phyloP scores from a whole-genome alignment of 2,329 filamentous ascomycete species.

The Penicillium rolfsii region DNA sequence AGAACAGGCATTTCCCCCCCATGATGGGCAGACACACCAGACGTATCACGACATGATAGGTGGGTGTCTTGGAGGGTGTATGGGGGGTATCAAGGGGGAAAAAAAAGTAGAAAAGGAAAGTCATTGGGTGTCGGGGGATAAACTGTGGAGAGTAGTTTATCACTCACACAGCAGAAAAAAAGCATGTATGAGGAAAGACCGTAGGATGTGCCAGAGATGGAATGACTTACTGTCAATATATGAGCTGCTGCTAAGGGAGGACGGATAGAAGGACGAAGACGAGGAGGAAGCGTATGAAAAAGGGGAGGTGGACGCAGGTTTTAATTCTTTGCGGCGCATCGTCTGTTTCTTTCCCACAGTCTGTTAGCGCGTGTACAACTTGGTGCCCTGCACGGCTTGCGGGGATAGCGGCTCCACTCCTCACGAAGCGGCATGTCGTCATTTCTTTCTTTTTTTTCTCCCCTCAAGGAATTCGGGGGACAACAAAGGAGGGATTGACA shows the following conservation, averaged over 20 bases:
- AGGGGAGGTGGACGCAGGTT: slow-evolving; percentile 25
- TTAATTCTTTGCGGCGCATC: slow-evolving; percentile 18
- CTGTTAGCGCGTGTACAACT: not conserved
- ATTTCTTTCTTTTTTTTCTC: not conserved
- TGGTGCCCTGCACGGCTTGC: not conserved
- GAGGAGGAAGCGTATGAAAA: slow-evolving; percentile 29
- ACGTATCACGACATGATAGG: not conserved
- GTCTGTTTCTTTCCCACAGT: not conserved
- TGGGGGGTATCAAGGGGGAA: not conserved
- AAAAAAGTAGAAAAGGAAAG: slow-evolving; percentile 1
- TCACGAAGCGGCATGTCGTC: slow-evolving; percentile 5
- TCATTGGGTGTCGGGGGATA: slow-evolving; percentile 12
- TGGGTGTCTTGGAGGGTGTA: not conserved
- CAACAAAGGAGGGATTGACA: not conserved
- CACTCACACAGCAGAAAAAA: not conserved
- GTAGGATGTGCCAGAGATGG: too few species aligned
- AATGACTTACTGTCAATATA: slow-evolving; percentile 23
- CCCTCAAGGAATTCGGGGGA: not conserved
- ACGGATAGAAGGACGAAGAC: slow-evolving; percentile 36
- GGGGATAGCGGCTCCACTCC: not conserved
- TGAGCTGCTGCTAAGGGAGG: slow-evolving; percentile 29
- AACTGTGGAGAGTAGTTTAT: not conserved
- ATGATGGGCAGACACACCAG: not conserved
- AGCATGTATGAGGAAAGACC: too few species aligned
- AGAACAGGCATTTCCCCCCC: not conserved